Base-by-base conservation (phyloP, 1,139 yeast genomes). In the Hyphopichia burtonii region DNA sequence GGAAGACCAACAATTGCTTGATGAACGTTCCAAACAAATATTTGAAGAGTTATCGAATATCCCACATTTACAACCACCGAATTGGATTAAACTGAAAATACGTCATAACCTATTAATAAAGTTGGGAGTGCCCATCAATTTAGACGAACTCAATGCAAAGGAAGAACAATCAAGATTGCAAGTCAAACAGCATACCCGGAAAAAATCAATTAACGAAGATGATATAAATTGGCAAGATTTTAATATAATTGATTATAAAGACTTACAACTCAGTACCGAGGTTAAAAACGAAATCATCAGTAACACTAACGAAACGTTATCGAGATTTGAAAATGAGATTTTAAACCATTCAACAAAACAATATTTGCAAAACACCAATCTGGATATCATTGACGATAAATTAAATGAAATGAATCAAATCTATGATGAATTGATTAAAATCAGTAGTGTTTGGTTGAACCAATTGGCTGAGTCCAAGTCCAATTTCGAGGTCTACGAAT, bases 401-500 rank as follows among this genome's bases (percentile, higher is more conserved):
- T 56, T 71, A 28, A 42, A 45, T 2, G 68, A 68, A 42, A 56
- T 65, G 44, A 45, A 55, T 31, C 38, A 44, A 0, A 66, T 69
- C 44, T 63, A 66, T 44, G 42, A 55, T 1, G 53, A 55, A 38
- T 58, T 76, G 15, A 54, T 72, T 10, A 55, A 51, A 37, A 54
- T 78, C 33, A 60, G 76, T 36, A 69, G 77, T 36, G 63, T 72
- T 25, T 82, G 85, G 86, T 69, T 66, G 32, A 59, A 70, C 44
- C 71, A 73, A 51, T 61, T 66, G 42, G 55, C 59, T 38, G 74
- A 65, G 27, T 66, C 74, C 12, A 65, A 66, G 44, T 71, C 70
- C 41, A 84, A 83, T 53, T 78, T 80, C 50, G 80, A 78, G 41
- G 79, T 84, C 12, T 83, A 81, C 54, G 90, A 84, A 54, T 71